Evolutionary conservation across 2,329 filamentous ascomycete species (phyloP).

Genomic region (Hymenoscyphus fructigenus): DNA sequence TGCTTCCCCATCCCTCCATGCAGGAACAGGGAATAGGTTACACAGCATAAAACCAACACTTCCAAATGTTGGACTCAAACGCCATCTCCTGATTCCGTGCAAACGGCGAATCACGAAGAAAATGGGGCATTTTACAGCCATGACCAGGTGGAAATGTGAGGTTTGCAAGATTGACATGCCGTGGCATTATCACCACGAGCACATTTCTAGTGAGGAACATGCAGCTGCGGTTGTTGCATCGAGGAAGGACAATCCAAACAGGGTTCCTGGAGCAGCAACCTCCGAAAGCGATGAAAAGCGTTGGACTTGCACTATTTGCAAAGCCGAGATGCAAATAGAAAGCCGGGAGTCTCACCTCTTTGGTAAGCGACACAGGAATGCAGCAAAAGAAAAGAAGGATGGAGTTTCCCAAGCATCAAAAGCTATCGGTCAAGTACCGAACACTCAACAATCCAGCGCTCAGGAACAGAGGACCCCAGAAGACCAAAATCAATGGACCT

Average conservation of each 20-base stretch:
- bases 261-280: background rate
- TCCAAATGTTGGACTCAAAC: constrained; percentile 12
- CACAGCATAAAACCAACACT: constrained; percentile 7
- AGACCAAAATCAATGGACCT: background rate
- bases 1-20: background rate
- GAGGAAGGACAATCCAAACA: background rate
- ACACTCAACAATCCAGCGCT: too few relatives aligned
- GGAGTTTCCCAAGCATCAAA: background rate
- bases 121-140: background rate
- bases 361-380: background rate
- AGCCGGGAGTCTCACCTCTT: background rate
- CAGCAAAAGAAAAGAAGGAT: background rate
- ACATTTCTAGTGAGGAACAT: background rate
- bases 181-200: background rate
- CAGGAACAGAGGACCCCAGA: background rate
- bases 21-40: constrained; percentile 6
- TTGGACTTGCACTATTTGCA: background rate
- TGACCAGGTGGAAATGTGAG: background rate
- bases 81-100: constrained; percentile 9
- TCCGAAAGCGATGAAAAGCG: background rate
- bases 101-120: background rate
- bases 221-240: background rate
- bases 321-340: too few relatives aligned
- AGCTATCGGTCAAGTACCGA: too few relatives aligned
- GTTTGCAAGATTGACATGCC: background rate